These are phyloP conservation scores for Meyerozyma elateridarum DNA, from an alignment of 1,139 yeast species.

Conservation along the genomic window DNA sequence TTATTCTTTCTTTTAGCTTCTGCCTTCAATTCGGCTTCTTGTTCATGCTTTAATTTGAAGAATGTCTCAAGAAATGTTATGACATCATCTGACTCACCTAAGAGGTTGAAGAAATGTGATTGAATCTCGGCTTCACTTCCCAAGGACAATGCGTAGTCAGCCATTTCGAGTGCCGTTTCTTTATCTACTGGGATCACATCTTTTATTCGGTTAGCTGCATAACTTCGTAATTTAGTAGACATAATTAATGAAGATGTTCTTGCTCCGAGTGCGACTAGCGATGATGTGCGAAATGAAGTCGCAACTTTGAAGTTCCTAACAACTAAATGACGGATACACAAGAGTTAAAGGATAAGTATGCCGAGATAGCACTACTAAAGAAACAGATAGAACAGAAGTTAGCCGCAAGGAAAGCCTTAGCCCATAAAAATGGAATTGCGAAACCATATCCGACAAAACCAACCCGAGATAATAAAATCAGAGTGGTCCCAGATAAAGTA, in stretches of 20 bases:
- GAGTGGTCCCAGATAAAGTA: background rate
- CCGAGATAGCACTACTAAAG: conserved; percentile 31
- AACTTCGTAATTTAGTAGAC: conserved; percentile 20
- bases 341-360: conserved; percentile 24
- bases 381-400: conserved; percentile 22
- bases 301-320: no score
- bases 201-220: conserved; percentile 28
- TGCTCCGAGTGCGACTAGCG: background rate
- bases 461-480: no score
- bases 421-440: conserved; percentile 1
- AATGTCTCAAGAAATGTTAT: conserved; percentile 35
- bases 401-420: conserved; percentile 4
- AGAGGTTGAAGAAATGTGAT: conserved; percentile 45
- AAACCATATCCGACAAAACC: conserved; percentile 2
- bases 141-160: conserved; percentile 43
- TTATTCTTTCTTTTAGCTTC: conserved; percentile 1
- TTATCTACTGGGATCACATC: conserved; percentile 43
- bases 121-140: conserved; percentile 39
- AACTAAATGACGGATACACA: conserved; percentile 14
- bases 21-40: conserved; percentile 10
- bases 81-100: conserved; percentile 50
- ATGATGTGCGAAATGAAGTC: no score
- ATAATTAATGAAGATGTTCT: background rate
- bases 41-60: conserved; percentile 17
- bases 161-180: conserved; percentile 29